Evolutionary conservation across 306 rosid species (phyloP), one percentile per base, ranked within the genome.

Genomic region (Delonix regia): DNA sequence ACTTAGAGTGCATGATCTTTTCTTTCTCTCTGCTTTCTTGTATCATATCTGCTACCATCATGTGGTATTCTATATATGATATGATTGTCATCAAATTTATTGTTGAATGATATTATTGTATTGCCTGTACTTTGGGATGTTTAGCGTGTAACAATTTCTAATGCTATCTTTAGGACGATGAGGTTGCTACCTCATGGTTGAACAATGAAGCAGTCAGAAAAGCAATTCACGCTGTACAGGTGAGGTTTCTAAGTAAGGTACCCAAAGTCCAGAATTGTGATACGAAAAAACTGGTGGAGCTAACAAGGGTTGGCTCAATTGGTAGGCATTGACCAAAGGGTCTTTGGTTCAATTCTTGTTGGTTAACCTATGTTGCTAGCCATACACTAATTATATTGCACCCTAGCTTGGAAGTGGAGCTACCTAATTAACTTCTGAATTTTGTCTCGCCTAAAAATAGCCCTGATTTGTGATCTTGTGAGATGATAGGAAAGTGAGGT

Each of bases 111-210:
- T 57, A 56, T 48, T 34, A 22, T 44, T 55, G 78, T 24, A 34
- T 13, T 71, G 48, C n/a, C 4, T 48, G 12, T 79, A 42, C 49
- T 45, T 33, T 74, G 57, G 64, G 9, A 71, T 80, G 60, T 56
- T 57, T 53, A 15, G 53, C 27, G 28, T 75, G 45, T 71, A 38
- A 71, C 63, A 41, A 5, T 33, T 38, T 64, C 81, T 61, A 61
- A 47, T 75, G 13, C 53, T 82, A 41, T 78, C 72, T 81, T 62
- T 19, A 95, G 99, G 84, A 82, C 19, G 97, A 89, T 25, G 84
- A 83, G 61, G 83, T 95, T 70, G 98, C 99, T 15, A 79, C 80
- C n/a, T 7, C 85, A 78, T 92, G 98, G 99, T 83, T 95, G 91
- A 95, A 95, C 85, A 66, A 91, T 66, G 86, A 78, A 22, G 81